A percentile compares a stretch with the other conserved stretches of the same genome.
These are phyloP conservation scores for Pseudonitzschia multiseries DNA, from an alignment of 108 stramenopile genomes.

Conservation along the genomic window DNA sequence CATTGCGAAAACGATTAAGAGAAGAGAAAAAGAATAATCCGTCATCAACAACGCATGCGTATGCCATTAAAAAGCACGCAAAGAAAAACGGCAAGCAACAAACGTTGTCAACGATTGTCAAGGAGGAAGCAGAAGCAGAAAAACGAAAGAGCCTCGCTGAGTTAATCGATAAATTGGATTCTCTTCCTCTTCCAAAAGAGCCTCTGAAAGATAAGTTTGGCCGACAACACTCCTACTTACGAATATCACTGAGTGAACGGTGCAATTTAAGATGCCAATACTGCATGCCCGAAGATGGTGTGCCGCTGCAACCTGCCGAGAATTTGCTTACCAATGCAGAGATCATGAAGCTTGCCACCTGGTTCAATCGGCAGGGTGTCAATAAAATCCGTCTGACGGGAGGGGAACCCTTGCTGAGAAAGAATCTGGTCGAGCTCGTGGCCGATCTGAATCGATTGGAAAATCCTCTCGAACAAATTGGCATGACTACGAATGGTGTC, in stretches of 20 bases:
- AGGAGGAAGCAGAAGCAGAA: not conserved
- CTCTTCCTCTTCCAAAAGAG: constrained; percentile 33
- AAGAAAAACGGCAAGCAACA: not conserved
- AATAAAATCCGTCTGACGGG: constrained; percentile 88
- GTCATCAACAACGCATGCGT: not conserved
- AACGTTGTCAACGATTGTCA: not conserved
- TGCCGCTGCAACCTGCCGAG: constrained; percentile 64
- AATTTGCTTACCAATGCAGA: constrained; percentile 84
- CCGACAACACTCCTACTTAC: constrained; percentile 92
- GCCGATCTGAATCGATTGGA: constrained; percentile 47
- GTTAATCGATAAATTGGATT: constrained; percentile 20
- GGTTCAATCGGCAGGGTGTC: constrained; percentile 84
- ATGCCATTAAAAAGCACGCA: not conserved
- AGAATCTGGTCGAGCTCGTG: constrained; percentile 76
- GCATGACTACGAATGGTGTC: constrained; percentile 97
- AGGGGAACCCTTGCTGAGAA: constrained; percentile 93
- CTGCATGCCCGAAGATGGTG: constrained; percentile 98
- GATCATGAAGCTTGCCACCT: constrained; percentile 69
- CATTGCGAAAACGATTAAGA: constrained; percentile 31
- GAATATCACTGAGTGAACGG: constrained; percentile 94
- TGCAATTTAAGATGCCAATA: constrained; percentile 97
- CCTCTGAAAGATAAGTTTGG: constrained; percentile 81
- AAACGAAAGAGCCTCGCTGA: constrained; percentile 8
- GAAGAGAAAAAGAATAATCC: constrained; percentile 11
- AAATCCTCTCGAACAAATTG: constrained; percentile 53